phyloP scores from a whole-genome alignment of 176 grass and related monocot species.

The Oryza glumipatula region DNA sequence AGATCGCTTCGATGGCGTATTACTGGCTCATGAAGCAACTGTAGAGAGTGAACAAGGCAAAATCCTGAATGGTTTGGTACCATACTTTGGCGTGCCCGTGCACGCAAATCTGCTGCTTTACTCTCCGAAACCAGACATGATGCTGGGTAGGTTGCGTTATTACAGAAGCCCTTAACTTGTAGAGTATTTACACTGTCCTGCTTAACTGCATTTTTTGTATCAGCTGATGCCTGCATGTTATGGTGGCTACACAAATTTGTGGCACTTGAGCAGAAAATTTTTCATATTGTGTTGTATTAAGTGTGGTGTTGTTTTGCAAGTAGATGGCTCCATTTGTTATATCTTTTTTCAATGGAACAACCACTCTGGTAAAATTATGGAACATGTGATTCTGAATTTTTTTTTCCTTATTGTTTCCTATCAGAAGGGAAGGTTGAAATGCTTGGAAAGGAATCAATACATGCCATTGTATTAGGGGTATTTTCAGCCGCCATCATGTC shows the following conservation, averaged over 20 bases:
- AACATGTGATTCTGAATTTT: conserved; percentile 30
- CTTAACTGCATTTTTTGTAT: not conserved
- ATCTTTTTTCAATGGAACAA: not conserved
- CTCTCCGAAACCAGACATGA: conserved; percentile 75
- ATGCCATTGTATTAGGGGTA: conserved; percentile 78
- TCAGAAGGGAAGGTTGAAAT: conserved; percentile 92
- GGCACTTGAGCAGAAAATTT: not conserved
- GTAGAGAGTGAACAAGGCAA: conserved; percentile 47
- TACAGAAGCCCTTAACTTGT: not conserved
- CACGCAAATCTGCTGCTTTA: conserved; percentile 67
- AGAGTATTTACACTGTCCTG: not conserved
- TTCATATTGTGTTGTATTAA: not conserved
- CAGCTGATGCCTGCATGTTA: not conserved
- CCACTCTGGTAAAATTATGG: not conserved
- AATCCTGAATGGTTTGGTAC: conserved; percentile 69
- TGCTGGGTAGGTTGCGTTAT: conserved; percentile 57
- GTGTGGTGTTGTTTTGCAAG: not conserved
- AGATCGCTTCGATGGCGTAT: conserved; percentile 72
- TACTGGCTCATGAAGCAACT: conserved; percentile 57
- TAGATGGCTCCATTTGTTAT: not conserved
- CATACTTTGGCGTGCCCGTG: conserved; percentile 63
- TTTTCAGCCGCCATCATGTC: conserved; percentile 83
- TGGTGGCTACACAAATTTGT: not conserved
- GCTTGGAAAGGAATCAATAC: conserved; percentile 83
- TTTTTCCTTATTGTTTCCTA: conserved; percentile 16